phyloP scores from a whole-genome alignment of 2,329 filamentous ascomycete genomes.

The Claviceps sp. region DNA sequence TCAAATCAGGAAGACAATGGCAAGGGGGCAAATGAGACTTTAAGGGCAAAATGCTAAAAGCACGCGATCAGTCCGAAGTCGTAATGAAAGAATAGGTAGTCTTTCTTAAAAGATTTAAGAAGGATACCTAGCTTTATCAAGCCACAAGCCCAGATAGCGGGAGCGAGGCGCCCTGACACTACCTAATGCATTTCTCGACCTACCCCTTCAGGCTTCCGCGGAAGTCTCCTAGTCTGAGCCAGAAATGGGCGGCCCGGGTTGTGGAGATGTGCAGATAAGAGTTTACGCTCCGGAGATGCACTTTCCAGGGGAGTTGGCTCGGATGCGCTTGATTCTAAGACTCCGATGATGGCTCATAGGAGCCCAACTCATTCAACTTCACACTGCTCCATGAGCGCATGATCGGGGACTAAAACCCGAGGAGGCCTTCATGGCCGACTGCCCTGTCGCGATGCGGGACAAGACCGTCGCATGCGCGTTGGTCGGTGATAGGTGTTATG shows the following conservation, averaged over 20 bases:
- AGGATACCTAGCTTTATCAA: neutral
- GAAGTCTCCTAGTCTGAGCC: neutral
- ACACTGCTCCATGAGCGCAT: neutral
- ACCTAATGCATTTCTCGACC: neutral
- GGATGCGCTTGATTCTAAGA: neutral
- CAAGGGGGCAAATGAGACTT: too few species aligned
- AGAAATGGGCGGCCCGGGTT: neutral
- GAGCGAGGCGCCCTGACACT: neutral
- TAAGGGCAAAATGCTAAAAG: too few species aligned
- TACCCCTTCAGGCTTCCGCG: conserved; percentile 1
- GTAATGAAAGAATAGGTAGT: too few species aligned
- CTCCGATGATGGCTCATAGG: neutral
- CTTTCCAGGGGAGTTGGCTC: neutral
- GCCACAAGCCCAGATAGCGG: neutral
- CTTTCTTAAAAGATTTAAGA: neutral
- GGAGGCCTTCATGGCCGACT: neutral
- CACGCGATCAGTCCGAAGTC: too few species aligned
- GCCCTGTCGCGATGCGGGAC: neutral
- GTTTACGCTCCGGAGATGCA: neutral
- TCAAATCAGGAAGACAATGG: too few species aligned
- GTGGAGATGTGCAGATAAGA: neutral
- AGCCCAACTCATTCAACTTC: too few species aligned
- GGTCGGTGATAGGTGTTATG: neutral
- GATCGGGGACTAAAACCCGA: neutral
- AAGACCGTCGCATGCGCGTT: neutral